phyloP scores from a whole-genome alignment of 352 stramenopile species.

The Globisporangium apiculatum region DNA sequence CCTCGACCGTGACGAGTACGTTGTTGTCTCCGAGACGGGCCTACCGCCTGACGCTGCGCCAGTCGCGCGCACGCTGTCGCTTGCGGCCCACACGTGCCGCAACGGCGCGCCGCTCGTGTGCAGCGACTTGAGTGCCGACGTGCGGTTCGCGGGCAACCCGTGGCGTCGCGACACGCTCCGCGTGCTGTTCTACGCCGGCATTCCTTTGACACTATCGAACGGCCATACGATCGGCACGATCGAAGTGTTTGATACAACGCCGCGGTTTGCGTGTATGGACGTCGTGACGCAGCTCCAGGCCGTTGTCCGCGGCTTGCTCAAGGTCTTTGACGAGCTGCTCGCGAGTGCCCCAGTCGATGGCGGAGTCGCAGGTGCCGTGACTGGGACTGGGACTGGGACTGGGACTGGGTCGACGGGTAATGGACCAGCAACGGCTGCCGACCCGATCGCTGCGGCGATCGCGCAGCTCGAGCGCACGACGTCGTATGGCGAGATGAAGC shows the following conservation, averaged over 20 bases:
- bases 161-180: constrained; percentile 43
- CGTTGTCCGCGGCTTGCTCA: constrained; percentile 64
- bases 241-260: constrained; percentile 55
- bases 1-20: constrained; percentile 47
- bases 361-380: not conserved
- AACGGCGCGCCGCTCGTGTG: constrained; percentile 56
- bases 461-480: constrained; percentile 15
- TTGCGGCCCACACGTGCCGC: constrained; percentile 66
- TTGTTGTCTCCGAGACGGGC: constrained; percentile 42
- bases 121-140: constrained; percentile 47
- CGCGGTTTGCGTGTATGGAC: constrained; percentile 51
- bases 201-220: constrained; percentile 64
- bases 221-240: constrained; percentile 62
- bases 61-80: constrained; percentile 34
- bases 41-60: constrained; percentile 7
- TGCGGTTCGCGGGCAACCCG: constrained; percentile 60
- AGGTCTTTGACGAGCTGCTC: constrained; percentile 70
- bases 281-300: constrained; percentile 62
- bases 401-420: not conserved
- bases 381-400: not conserved
- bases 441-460: constrained; percentile 12
- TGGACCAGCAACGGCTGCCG: constrained; percentile 11
- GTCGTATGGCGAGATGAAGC: constrained; percentile 18
- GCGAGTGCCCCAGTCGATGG: constrained; percentile 17
- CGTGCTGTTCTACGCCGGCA: constrained; percentile 71